phyloP scores from a whole-genome alignment of 129 eudicot species.

The Erigeron canadensis region DNA sequence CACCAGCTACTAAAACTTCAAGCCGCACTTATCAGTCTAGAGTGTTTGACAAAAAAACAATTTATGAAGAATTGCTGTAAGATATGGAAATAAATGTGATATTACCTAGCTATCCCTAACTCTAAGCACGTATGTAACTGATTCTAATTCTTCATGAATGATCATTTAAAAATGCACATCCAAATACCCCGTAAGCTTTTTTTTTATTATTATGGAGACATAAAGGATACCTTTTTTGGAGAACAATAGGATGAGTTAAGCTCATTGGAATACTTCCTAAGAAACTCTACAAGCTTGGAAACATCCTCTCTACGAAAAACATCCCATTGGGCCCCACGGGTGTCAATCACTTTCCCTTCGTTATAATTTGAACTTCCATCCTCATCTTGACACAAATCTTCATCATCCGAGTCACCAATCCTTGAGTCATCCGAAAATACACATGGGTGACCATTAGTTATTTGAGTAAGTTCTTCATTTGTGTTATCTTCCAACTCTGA shows the following conservation, averaged over 20 bases:
- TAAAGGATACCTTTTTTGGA: conserved; percentile 46
- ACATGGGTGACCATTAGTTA: conserved; percentile 39
- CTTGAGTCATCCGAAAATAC: conserved; percentile 44
- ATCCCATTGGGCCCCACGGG: conserved; percentile 91
- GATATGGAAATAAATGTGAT: too few relatives aligned
- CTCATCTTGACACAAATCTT: conserved; percentile 42
- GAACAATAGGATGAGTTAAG: conserved; percentile 36
- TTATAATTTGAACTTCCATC: conserved; percentile 38
- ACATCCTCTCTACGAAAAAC: conserved; percentile 80
- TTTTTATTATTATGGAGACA: not conserved
- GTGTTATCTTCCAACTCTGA: conserved; percentile 47
- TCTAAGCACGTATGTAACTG: too few relatives aligned
- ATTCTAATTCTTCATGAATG: not conserved
- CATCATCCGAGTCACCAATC: conserved; percentile 56
- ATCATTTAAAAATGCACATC: conserved; percentile 5
- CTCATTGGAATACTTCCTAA: conserved; percentile 63
- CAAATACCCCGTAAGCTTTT: conserved; percentile 1
- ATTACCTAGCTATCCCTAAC: too few relatives aligned
- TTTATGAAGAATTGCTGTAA: too few relatives aligned
- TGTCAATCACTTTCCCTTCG: conserved; percentile 32
- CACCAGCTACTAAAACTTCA: too few relatives aligned
- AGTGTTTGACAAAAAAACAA: too few relatives aligned
- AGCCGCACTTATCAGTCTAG: too few relatives aligned
- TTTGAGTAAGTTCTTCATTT: conserved; percentile 35
- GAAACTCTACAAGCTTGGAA: conserved; percentile 76